Conservation (phyloP, 1,139 yeast species). For the Suhomyces taliae region DNA sequence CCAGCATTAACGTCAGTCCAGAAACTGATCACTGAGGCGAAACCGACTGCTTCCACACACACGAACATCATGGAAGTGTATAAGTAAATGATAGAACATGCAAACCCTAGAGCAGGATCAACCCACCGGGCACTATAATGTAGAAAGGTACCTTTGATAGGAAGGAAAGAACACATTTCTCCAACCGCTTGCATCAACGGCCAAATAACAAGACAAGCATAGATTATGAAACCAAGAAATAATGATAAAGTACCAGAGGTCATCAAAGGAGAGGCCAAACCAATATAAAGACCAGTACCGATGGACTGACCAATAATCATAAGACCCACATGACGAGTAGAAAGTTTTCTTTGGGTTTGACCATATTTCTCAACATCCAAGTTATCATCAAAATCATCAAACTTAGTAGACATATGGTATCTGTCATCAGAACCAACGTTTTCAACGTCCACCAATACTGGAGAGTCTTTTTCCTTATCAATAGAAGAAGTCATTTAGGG, state of each 20-base stretch:
- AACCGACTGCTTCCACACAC: conserved; percentile 39
- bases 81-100: conserved; percentile 36
- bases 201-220: conserved; percentile 38
- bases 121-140: conserved; percentile 41
- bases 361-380: conserved; percentile 36
- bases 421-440: conserved; percentile 20
- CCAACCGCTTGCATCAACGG: conserved; percentile 43
- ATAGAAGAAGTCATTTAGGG: not conserved
- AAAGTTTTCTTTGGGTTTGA: conserved; percentile 37
- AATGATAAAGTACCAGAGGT: conserved; percentile 40
- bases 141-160: conserved; percentile 39
- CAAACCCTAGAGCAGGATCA: conserved; percentile 44
- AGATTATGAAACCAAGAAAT: conserved; percentile 35
- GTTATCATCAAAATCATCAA: conserved; percentile 34
- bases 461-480: conserved; percentile 1
- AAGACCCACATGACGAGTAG: conserved; percentile 47
- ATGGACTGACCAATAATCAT: conserved; percentile 55
- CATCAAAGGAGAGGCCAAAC: conserved; percentile 34
- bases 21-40: conserved; percentile 35
- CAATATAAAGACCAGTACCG: conserved; percentile 49
- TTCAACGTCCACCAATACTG: conserved; percentile 24
- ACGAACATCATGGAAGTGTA: conserved; percentile 40
- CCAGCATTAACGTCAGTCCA: conserved; percentile 44
- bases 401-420: conserved; percentile 18
- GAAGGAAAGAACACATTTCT: conserved; percentile 42